These are phyloP conservation scores for Solanum rostratum DNA, from an alignment of 257 asterid species.

Conservation along the genomic window DNA sequence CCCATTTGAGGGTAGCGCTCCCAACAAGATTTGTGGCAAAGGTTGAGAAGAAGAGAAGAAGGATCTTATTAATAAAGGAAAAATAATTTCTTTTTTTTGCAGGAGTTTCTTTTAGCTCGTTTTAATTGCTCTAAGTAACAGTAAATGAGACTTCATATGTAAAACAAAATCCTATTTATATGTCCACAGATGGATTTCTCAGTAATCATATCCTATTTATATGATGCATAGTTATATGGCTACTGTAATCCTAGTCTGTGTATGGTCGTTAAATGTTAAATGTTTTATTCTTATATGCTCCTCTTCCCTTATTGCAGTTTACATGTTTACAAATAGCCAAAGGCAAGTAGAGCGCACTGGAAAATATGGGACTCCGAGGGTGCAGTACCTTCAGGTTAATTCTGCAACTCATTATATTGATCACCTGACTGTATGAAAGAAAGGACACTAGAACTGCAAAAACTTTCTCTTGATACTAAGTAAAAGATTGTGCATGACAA, in stretches of 20 bases:
- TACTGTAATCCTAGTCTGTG: not conserved
- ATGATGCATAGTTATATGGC: not conserved
- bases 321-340: slow-evolving; percentile 65
- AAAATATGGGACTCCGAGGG: slow-evolving; percentile 66
- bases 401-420: not conserved
- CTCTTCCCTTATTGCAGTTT: slow-evolving; percentile 12
- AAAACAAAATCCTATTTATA: not conserved
- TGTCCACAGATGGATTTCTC: not conserved
- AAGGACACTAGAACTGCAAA: not conserved
- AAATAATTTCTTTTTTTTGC: not conserved
- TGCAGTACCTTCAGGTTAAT: slow-evolving; percentile 73
- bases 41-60: not conserved
- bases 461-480: not conserved
- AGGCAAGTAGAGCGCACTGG: slow-evolving; percentile 91
- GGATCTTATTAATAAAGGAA: not conserved
- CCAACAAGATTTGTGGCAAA: not conserved
- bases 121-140: not conserved
- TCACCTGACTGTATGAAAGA: not conserved
- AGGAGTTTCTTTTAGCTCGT: not conserved
- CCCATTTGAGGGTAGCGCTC: too few species aligned
- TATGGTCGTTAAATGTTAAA: not conserved
- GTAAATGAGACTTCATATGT: not conserved
- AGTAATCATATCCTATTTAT: not conserved
- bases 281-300: not conserved
- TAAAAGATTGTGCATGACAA: not conserved